These are phyloP conservation scores for Cercophora samala DNA, from an alignment of 495 filamentous ascomycete species.

Conservation along the genomic window DNA sequence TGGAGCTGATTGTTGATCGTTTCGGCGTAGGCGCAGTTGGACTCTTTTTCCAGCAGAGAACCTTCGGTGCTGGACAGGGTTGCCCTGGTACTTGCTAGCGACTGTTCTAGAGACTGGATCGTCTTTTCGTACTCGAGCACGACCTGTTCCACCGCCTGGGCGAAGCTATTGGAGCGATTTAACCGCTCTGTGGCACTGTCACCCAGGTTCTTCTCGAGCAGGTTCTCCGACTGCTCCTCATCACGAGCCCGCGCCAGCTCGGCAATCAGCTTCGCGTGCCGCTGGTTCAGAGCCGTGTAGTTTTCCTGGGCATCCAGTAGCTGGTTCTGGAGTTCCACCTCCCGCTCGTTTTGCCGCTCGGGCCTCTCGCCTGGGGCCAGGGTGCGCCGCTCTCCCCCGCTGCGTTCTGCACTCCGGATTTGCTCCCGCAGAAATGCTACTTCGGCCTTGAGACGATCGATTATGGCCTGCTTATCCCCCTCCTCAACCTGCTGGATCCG, in stretches of 20 bases:
- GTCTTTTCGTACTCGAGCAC: slow-evolving; percentile 98
- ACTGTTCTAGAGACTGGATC: slow-evolving; percentile 88
- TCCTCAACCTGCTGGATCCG: slow-evolving; percentile 94
- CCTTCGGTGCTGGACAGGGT: slow-evolving; percentile 82
- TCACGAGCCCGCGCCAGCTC: slow-evolving; percentile 86
- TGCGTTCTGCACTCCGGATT: slow-evolving; percentile 68
- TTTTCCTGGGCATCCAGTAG: slow-evolving; percentile 91
- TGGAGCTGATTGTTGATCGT: slow-evolving; percentile 89
- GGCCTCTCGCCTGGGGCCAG: slow-evolving; percentile 62
- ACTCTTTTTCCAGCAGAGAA: slow-evolving; percentile 85
- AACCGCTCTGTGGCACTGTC: slow-evolving; percentile 83
- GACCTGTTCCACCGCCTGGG: slow-evolving; percentile 90
- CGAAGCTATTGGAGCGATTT: slow-evolving; percentile 91
- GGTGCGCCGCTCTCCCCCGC: slow-evolving; percentile 55
- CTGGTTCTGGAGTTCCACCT: slow-evolving; percentile 90
- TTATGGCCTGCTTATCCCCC: slow-evolving; percentile 88
- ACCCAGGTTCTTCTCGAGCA: slow-evolving; percentile 56
- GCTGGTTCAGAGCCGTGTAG: slow-evolving; percentile 82
- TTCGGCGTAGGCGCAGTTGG: slow-evolving; percentile 85
- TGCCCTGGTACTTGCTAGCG: slow-evolving; percentile 82
- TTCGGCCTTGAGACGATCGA: slow-evolving; percentile 91
- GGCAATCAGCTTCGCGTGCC: slow-evolving; percentile 92
- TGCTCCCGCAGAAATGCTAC: slow-evolving; percentile 93
- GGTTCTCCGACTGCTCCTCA: slow-evolving; percentile 51
- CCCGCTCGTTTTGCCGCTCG: slow-evolving; percentile 79